Evolutionary conservation across 371 early-diverging fungal genomes (phyloP).

Genomic region (Parasitella parasitica): DNA sequence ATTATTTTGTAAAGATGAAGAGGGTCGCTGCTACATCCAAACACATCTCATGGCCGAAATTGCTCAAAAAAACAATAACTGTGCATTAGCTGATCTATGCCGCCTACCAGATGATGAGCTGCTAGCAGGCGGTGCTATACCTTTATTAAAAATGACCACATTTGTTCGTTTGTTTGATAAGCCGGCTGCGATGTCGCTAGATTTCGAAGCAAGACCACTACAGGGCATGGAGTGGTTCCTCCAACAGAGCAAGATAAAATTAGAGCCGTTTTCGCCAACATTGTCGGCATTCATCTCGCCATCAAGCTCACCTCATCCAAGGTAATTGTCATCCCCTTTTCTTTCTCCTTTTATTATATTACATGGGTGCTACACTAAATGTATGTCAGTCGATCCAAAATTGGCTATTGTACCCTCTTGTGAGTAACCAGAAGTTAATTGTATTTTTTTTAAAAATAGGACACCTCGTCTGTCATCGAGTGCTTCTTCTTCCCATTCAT

Average conservation of each 20-base stretch:
- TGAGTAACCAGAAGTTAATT: conserved; percentile 14
- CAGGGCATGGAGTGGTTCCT: conserved; percentile 20
- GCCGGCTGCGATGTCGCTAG: neutral
- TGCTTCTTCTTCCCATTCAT: neutral
- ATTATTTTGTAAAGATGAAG: conserved; percentile 16
- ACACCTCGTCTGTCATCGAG: conserved; percentile 17
- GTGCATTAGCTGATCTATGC: conserved; percentile 11
- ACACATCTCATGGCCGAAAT: conserved; percentile 14
- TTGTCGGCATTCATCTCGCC: neutral
- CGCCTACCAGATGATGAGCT: conserved; percentile 7
- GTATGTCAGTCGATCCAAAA: neutral
- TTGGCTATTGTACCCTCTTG: conserved; percentile 13
- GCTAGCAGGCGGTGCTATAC: conserved; percentile 8
- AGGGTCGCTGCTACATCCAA: conserved; percentile 9
- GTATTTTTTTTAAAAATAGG: conserved; percentile 7
- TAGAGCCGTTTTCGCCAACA: conserved; percentile 3
- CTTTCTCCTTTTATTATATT: neutral
- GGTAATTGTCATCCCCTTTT: neutral
- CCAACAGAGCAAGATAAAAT: neutral
- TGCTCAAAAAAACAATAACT: conserved; percentile 5
- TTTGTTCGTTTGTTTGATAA: conserved; percentile 1
- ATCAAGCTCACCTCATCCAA: neutral
- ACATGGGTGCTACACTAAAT: neutral
- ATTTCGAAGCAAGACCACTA: conserved; percentile 4
- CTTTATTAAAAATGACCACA: conserved; percentile 16